Conservation (phyloP, 495 filamentous ascomycete species). For the Penicillium longicatenatum region DNA sequence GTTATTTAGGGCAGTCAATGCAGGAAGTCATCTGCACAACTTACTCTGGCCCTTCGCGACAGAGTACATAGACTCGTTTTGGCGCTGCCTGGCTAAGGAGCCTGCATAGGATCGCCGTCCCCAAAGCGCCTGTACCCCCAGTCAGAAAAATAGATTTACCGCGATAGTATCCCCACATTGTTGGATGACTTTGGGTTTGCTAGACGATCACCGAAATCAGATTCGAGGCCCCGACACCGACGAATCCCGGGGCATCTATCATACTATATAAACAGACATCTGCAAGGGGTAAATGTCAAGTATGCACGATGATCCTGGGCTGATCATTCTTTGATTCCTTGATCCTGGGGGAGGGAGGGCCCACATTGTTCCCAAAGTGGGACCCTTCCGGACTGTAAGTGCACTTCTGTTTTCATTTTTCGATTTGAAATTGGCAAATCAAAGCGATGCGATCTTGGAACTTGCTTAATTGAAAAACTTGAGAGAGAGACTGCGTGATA, state of each 20-base stretch:
- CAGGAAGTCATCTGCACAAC: background rate
- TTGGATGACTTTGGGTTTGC: background rate
- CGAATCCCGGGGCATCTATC: background rate
- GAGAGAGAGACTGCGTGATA: background rate
- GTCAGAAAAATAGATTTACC: conserved; percentile 4
- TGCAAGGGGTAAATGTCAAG: conserved; percentile 5
- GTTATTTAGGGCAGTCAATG: background rate
- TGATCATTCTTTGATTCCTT: conserved; percentile 5
- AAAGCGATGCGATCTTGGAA: background rate
- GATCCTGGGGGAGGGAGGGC: background rate
- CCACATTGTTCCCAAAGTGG: background rate
- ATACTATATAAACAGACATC: conserved; percentile 2
- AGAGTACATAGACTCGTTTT: conserved; percentile 1
- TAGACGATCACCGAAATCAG: background rate
- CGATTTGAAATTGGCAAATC: background rate
- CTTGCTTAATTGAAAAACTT: background rate
- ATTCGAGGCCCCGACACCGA: background rate
- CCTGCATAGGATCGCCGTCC: conserved; percentile 1
- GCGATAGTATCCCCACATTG: conserved; percentile 5
- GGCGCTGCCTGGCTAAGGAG: conserved; percentile 1
- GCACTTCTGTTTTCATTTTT: background rate
- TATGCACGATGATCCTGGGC: background rate
- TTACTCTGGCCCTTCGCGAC: conserved; percentile 1
- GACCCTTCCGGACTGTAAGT: background rate
- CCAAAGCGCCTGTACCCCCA: conserved; percentile 2